Evolutionary conservation across 2,329 filamentous ascomycete species (phyloP), one percentile per base, ranked within the genome.

Genomic region (Hypoxylon sp.): DNA sequence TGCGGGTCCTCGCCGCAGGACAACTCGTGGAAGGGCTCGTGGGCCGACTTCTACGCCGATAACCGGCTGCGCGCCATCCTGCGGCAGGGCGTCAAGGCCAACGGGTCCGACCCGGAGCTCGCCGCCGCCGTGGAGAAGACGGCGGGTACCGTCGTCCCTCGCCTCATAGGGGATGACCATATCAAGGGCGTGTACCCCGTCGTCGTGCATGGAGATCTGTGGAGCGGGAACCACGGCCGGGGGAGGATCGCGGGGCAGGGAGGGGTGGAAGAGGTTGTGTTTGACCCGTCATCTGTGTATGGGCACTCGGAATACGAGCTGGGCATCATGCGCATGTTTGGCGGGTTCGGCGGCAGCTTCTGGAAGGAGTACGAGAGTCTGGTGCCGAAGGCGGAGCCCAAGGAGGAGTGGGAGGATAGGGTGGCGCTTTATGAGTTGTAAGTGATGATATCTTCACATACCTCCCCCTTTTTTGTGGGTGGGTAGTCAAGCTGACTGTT

Each of bases 261-360:
- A 0, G 83, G 81, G 0, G 79, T 83, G 0, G 91, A 94, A 70
- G 90, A 93, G 69, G 87, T 97, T 0, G 87, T 97, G 0, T 97
- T 89, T 74, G 95, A 97, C 75, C 89, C 93, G 0, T 91, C 90
- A 1, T 86, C 88, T 42, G 91, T 91, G 68, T 97, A 96, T 74
- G 93, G 90, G 1, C 94, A 97, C 76, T 91, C 85, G 1, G 95
- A 98, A 81, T 97, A 90, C 77, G 95, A 97, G 71, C 81, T 97
- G 54, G 95, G 95, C 0, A 97, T 97, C 70, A 97, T 97, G 93
- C 87, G 86, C 53, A 97, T 97, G 93, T 98, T 97, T 84, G 94
- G 94, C 0, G 95, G 95, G 0, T 97, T 96, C 78, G 89, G 89
- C 0, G 72, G 77, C 0, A 77, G 74, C 0, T 97, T 97, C 73